These are phyloP conservation scores for Aurantiochytrium sp. DNA, from an alignment of 108 stramenopile genomes.

Conservation along the genomic window DNA sequence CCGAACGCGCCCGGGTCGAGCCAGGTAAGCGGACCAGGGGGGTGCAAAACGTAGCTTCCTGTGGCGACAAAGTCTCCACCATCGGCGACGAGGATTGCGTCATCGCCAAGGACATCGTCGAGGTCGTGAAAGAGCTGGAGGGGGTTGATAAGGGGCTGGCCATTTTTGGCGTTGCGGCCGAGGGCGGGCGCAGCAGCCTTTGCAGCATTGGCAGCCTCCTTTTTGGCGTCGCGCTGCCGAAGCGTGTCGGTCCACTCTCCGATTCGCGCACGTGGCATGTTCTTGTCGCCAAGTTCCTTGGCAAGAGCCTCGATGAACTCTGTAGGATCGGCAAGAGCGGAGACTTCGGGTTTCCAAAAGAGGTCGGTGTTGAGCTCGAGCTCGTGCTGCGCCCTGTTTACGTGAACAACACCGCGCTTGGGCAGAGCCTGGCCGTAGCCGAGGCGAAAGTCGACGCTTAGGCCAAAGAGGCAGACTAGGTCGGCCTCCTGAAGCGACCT, in stretches of 20 bases:
- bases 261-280: background rate
- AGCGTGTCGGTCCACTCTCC: background rate
- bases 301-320: background rate
- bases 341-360: background rate
- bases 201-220: background rate
- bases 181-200: background rate
- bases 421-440: background rate
- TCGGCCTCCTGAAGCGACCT: background rate
- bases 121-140: background rate
- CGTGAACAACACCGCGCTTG: background rate
- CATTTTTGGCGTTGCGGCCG: background rate
- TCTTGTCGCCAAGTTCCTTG: background rate
- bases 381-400: background rate
- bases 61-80: slow-evolving; percentile 13
- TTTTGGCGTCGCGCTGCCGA: background rate
- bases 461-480: background rate
- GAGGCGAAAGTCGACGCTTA: background rate
- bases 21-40: background rate
- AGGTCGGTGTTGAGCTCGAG: background rate
- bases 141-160: background rate
- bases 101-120: background rate
- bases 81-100: slow-evolving; percentile 1
- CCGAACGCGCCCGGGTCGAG: slow-evolving; percentile 12
- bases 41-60: background rate
- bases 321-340: background rate